A percentile compares a stretch with the other conserved stretches of the same genome.
phyloP scores from a whole-genome alignment of 352 stramenopile genomes.

The Hyaloperonospora brassicae region DNA sequence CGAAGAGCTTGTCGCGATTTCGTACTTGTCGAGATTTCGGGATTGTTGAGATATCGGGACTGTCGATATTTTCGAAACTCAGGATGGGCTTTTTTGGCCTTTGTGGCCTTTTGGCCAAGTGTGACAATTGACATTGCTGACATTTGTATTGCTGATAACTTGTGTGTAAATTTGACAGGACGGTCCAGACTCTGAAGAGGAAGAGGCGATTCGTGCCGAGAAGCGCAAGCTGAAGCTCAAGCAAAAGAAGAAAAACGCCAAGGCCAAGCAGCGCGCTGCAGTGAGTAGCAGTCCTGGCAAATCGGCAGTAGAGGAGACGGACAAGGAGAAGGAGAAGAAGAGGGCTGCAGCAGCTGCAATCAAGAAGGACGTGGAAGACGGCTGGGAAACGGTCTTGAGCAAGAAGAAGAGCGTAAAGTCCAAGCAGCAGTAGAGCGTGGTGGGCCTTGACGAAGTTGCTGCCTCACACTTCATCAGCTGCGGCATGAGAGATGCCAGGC shows the following conservation, averaged over 20 bases:
- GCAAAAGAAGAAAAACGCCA: slow-evolving; percentile 77
- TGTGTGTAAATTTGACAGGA: slow-evolving; percentile 19
- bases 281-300: slow-evolving; percentile 15
- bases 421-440: slow-evolving; percentile 49
- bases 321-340: slow-evolving; percentile 51
- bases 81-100: no score
- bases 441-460: slow-evolving; percentile 6
- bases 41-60: no score
- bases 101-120: no score
- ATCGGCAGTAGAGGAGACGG: slow-evolving; percentile 17
- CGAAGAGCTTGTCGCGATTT: no score
- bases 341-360: slow-evolving; percentile 26
- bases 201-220: slow-evolving; percentile 64
- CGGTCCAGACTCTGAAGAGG: slow-evolving; percentile 74
- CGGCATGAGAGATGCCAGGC: no score
- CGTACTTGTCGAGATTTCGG: no score
- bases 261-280: slow-evolving; percentile 44
- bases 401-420: slow-evolving; percentile 50
- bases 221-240: slow-evolving; percentile 78
- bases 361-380: slow-evolving; percentile 66
- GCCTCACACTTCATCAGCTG: not conserved
- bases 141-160: no score
- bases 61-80: no score
- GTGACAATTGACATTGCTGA: no score
- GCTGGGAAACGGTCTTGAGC: slow-evolving; percentile 72